Conservation (phyloP, 495 filamentous ascomycete species). For the Oidiodendron maius region DNA sequence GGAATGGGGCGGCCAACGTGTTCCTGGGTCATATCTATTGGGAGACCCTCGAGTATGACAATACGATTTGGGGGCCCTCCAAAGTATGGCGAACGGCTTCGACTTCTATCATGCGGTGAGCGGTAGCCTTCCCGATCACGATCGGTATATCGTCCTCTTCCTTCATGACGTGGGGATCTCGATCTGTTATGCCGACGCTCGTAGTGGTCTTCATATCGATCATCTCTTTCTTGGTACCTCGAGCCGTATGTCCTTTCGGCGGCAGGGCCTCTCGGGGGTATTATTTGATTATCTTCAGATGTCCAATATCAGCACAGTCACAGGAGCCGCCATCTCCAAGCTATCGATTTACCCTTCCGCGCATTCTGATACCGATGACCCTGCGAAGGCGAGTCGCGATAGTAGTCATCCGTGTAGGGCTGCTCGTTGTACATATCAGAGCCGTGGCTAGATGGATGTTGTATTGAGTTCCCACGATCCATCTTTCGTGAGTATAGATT, state of each 20-base stretch:
- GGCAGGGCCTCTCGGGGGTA: conserved; percentile 35
- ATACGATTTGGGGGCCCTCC: conserved; percentile 39
- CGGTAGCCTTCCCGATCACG: conserved; percentile 51
- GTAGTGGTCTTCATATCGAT: background rate
- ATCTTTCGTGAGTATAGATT: background rate
- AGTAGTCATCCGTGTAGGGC: conserved; percentile 12
- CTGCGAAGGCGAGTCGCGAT: conserved; percentile 4
- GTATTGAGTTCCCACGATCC: conserved; percentile 2
- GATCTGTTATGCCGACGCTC: conserved; percentile 19
- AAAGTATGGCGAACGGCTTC: conserved; percentile 37
- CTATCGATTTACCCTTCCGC: conserved; percentile 27
- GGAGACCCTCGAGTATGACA: conserved; percentile 56
- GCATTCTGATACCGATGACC: conserved; percentile 17
- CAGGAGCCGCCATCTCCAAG: conserved; percentile 11
- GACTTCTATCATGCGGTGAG: conserved; percentile 39
- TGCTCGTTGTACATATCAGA: conserved; percentile 24
- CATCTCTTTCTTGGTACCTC: conserved; percentile 22
- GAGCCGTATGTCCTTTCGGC: conserved; percentile 32
- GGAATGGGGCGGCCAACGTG: conserved; percentile 51
- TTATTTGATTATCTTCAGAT: conserved; percentile 34
- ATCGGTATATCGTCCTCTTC: conserved; percentile 40
- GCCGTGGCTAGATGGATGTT: conserved; percentile 3
- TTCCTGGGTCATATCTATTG: conserved; percentile 53
- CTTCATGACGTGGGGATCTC: conserved; percentile 24
- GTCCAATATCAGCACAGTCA: conserved; percentile 23